A percentile compares a stretch with the other conserved stretches of the same genome.
Conservation (phyloP, 2,329 filamentous ascomycete species). For the Aureobasidium sp. region DNA sequence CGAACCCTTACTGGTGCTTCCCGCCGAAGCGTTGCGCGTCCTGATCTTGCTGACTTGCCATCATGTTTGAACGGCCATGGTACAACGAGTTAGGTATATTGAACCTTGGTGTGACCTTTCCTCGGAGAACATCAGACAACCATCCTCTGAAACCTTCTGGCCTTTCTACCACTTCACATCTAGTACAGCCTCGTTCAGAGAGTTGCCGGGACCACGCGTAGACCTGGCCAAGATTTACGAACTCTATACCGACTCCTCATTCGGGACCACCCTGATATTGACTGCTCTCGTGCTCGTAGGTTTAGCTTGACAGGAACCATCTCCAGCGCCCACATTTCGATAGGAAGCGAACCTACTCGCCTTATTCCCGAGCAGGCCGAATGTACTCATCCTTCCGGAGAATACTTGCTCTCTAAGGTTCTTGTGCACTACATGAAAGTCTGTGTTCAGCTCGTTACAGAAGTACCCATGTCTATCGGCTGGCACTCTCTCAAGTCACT, state of each 20-base stretch:
- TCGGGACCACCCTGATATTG: neutral
- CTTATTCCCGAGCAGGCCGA: neutral
- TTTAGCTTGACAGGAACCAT: neutral
- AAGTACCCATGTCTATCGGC: neutral
- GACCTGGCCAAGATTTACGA: neutral
- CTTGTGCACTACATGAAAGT: neutral
- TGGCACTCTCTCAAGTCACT: neutral
- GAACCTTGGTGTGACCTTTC: neutral
- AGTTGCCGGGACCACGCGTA: neutral
- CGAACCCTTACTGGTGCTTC: neutral
- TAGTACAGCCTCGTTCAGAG: neutral
- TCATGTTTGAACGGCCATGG: neutral
- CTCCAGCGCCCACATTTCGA: neutral
- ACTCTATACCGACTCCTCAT: neutral
- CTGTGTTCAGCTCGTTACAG: neutral
- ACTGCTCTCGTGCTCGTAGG: neutral
- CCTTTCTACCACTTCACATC: neutral
- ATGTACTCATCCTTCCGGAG: neutral
- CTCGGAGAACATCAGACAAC: neutral
- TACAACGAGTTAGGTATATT: neutral
- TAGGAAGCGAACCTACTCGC: neutral
- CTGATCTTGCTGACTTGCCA: neutral
- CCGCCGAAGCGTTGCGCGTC: neutral
- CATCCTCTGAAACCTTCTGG: neutral
- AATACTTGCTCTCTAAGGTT: neutral